These are phyloP conservation scores for Glutinoglossum americanum DNA, from an alignment of 495 filamentous ascomycete species.

Conservation along the genomic window DNA sequence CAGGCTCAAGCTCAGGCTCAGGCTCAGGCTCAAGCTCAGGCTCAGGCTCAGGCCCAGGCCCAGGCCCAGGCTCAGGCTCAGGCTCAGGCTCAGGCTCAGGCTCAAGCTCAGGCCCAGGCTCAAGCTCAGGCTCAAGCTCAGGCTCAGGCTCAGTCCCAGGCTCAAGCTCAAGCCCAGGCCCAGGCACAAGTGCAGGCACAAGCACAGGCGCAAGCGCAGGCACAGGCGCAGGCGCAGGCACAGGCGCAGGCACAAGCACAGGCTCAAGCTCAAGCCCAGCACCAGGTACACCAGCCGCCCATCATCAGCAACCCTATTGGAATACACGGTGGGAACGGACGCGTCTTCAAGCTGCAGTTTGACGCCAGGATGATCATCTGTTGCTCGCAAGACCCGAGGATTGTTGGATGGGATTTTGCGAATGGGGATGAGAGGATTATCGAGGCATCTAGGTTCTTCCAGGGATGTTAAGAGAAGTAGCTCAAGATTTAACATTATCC, in stretches of 20 bases:
- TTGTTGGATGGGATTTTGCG: slow-evolving; percentile 97
- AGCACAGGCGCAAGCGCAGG: not conserved
- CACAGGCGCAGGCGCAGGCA: too few species aligned
- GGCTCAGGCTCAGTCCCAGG: too few species aligned
- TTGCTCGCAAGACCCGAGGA: slow-evolving; percentile 71
- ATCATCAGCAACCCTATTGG: slow-evolving; percentile 8
- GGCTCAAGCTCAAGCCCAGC: slow-evolving; percentile 1
- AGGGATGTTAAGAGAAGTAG: not conserved
- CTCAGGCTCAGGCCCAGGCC: not conserved
- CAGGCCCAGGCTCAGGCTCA: not conserved
- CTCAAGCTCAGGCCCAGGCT: too few species aligned
- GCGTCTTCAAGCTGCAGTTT: slow-evolving; percentile 97
- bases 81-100: not conserved
- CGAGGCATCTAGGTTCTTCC: slow-evolving; percentile 60
- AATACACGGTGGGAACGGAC: slow-evolving; percentile 25
- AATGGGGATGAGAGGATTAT: slow-evolving; percentile 69
- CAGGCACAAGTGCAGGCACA: not conserved
- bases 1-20: slow-evolving; percentile 1
- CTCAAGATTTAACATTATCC: too few species aligned
- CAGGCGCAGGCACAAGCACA: slow-evolving; percentile 4
- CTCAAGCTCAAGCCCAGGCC: too few species aligned
- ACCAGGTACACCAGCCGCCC: slow-evolving; percentile 6
- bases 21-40: not conserved
- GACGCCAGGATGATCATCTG: slow-evolving; percentile 86
- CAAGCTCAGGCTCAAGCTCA: not conserved